These are phyloP conservation scores for Tothia fuscella DNA, from an alignment of 2,329 filamentous ascomycete genomes.

Conservation along the genomic window DNA sequence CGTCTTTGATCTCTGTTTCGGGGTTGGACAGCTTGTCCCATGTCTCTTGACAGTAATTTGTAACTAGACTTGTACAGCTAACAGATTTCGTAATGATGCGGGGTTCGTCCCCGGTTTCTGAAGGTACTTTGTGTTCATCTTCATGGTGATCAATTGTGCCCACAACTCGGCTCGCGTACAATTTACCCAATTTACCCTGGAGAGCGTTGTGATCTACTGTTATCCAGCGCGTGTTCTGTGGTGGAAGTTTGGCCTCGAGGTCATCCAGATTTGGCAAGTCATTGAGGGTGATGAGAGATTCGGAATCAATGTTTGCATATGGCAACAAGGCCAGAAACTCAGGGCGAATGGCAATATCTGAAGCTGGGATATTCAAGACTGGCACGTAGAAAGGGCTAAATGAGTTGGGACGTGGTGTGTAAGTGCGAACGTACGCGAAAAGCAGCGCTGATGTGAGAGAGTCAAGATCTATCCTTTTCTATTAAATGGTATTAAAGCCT, in stretches of 20 bases:
- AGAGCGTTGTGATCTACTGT: slow-evolving; percentile 71
- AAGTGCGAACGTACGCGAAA: slow-evolving; percentile 46
- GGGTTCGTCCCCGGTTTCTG: slow-evolving; percentile 36
- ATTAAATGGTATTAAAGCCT: slow-evolving; percentile 3
- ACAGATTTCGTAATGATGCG: slow-evolving; percentile 55
- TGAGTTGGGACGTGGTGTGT: slow-evolving; percentile 18
- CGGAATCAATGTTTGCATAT: slow-evolving; percentile 44
- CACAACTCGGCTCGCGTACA: slow-evolving; percentile 42
- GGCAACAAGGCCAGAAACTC: slow-evolving; percentile 57
- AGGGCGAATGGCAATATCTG: slow-evolving; percentile 58
- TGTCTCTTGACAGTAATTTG: slow-evolving; percentile 42
- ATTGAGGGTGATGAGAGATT: slow-evolving; percentile 54
- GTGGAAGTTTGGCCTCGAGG: slow-evolving; percentile 33
- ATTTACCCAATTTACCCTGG: slow-evolving; percentile 46
- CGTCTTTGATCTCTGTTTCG: slow-evolving; percentile 26
- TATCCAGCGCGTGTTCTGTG: slow-evolving; percentile 53
- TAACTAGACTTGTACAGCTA: slow-evolving; percentile 61
- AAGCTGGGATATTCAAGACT: slow-evolving; percentile 55
- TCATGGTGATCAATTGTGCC: slow-evolving; percentile 71
- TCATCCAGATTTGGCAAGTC: slow-evolving; percentile 43
- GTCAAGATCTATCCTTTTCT: slow-evolving; percentile 59
- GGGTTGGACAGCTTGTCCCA: slow-evolving; percentile 44
- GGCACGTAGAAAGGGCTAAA: slow-evolving; percentile 48
- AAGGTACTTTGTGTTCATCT: slow-evolving; percentile 49
- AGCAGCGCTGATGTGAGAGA: slow-evolving; percentile 65